A percentile compares a stretch with the other conserved stretches of the same genome.
phyloP scores from a whole-genome alignment of 768 basidiomycete genomes.

The Pulveroboletus sp. region DNA sequence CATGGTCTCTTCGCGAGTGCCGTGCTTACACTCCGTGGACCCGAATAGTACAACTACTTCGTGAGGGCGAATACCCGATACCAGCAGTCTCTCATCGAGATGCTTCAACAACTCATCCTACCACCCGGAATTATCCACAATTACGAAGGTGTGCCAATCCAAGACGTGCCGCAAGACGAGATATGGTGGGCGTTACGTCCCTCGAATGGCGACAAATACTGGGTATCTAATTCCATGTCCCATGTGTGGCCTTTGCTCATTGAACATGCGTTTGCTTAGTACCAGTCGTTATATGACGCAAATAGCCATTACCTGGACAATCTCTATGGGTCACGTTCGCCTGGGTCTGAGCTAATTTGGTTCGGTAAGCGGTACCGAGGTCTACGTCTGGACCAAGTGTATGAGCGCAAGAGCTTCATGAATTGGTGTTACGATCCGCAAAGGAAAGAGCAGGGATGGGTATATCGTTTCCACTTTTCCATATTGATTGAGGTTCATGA shows the following conservation, averaged over 20 bases:
- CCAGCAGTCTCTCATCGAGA: constrained; percentile 3
- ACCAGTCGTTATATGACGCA: constrained; percentile 12
- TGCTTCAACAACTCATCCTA: no score
- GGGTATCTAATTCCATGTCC: constrained; percentile 1
- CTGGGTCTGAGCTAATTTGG: constrained; percentile 22
- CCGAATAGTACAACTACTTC: constrained; percentile 2
- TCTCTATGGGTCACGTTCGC: constrained; percentile 14
- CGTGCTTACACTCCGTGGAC: background rate
- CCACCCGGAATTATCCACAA: background rate
- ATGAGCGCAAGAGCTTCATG: constrained; percentile 1
- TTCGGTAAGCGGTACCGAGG: constrained; percentile 19
- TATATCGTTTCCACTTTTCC: background rate
- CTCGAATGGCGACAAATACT: background rate
- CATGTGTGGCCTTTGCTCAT: background rate
- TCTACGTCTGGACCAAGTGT: constrained; percentile 12
- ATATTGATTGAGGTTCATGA: background rate
- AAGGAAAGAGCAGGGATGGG: background rate
- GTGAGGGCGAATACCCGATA: constrained; percentile 7
- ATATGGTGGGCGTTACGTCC: constrained; percentile 16
- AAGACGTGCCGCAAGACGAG: constrained; percentile 11
- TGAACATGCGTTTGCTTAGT: constrained; percentile 3
- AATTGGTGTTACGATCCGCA: constrained; percentile 10
- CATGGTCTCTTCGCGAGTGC: background rate
- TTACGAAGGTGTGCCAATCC: constrained; percentile 1
- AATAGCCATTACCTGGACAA: constrained; percentile 15